Conservation (phyloP, 108 stramenopile genomes). For the Conticribra weissflogii region DNA sequence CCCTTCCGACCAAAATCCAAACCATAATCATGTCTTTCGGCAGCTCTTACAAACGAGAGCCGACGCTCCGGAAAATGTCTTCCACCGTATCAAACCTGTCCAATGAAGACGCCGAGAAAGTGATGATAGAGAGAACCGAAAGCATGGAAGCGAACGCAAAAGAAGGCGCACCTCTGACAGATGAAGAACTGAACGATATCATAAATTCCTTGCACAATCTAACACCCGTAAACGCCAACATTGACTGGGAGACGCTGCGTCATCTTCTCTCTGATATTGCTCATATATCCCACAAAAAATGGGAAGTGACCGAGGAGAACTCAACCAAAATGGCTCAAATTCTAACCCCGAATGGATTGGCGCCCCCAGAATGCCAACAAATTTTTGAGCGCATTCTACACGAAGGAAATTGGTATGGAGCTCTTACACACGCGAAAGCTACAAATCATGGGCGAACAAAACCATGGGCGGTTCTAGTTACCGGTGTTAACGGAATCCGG, state of each 20-base stretch:
- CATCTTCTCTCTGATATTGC: slow-evolving; percentile 54
- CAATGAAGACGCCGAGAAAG: slow-evolving; percentile 5
- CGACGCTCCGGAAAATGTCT: slow-evolving; percentile 3
- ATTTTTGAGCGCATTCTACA: slow-evolving; percentile 64
- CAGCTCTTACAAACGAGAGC: not conserved
- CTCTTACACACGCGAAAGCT: slow-evolving; percentile 30
- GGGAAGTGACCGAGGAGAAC: slow-evolving; percentile 59
- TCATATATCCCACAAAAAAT: slow-evolving; percentile 76
- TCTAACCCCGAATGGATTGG: slow-evolving; percentile 20
- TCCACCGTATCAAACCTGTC: not conserved
- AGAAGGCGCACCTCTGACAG: slow-evolving; percentile 46
- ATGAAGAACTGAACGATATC: slow-evolving; percentile 54
- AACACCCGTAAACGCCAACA: slow-evolving; percentile 28
- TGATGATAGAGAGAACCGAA: slow-evolving; percentile 35
- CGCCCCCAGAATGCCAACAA: slow-evolving; percentile 29
- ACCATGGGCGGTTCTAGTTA: slow-evolving; percentile 88
- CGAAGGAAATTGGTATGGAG: slow-evolving; percentile 87
- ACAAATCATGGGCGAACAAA: slow-evolving; percentile 1
- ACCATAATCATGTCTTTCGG: not conserved
- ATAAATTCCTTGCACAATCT: slow-evolving; percentile 45
- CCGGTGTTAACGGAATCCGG: slow-evolving; percentile 89
- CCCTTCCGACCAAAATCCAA: too few relatives aligned
- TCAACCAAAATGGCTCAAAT: slow-evolving; percentile 51
- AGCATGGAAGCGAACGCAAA: slow-evolving; percentile 48
- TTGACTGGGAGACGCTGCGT: slow-evolving; percentile 50